phyloP scores from a whole-genome alignment of 2,329 filamentous ascomycete species.

The Penicillium occitanis region DNA sequence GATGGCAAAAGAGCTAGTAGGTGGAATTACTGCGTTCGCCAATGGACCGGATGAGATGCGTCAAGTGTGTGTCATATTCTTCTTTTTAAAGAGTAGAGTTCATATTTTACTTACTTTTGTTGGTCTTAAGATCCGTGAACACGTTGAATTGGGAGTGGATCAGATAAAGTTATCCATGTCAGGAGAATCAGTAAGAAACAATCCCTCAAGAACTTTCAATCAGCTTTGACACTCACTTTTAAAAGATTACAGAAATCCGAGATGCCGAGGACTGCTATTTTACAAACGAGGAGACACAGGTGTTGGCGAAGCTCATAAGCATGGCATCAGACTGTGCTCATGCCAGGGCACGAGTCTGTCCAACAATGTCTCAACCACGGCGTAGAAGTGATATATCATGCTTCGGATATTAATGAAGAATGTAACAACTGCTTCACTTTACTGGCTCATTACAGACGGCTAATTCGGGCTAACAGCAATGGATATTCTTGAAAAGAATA shows the following conservation, averaged over 20 bases:
- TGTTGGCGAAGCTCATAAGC: conserved; percentile 48
- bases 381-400: conserved; percentile 52
- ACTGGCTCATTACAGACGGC: background rate
- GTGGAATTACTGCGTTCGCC: conserved; percentile 45
- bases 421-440: conserved; percentile 19
- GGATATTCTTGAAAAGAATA: conserved; percentile 40
- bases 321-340: conserved; percentile 39
- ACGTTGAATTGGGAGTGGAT: conserved; percentile 43
- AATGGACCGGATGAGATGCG: conserved; percentile 31
- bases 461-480: conserved; percentile 19
- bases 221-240: background rate
- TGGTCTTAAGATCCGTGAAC: conserved; percentile 33
- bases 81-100: background rate
- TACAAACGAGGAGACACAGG: conserved; percentile 48
- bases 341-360: conserved; percentile 47
- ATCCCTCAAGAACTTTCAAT: conserved; percentile 21
- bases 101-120: background rate
- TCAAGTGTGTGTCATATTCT: background rate
- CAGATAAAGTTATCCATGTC: conserved; percentile 50
- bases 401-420: conserved; percentile 45
- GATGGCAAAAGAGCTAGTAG: conserved; percentile 48
- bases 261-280: conserved; percentile 49
- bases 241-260: background rate
- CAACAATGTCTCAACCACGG: conserved; percentile 47
- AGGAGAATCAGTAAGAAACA: conserved; percentile 35